Evolutionary conservation across 495 filamentous ascomycete genomes (phyloP).

Genomic region (Aspergillus homomorphus): DNA sequence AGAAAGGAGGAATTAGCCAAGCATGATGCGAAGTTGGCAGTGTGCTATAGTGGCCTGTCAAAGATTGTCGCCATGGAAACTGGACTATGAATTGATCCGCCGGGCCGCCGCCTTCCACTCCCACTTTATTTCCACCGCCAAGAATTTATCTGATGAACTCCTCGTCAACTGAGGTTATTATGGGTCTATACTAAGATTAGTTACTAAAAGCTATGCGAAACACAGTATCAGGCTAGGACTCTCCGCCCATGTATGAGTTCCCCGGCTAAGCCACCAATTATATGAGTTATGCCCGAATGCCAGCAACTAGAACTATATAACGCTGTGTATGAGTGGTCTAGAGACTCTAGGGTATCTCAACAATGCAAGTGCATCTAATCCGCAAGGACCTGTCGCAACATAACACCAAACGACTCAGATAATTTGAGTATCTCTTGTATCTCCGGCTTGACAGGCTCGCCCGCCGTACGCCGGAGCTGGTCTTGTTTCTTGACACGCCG

Average conservation of each 20-base stretch:
- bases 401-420: conserved; percentile 71
- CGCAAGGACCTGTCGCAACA: conserved; percentile 84
- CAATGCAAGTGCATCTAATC: conserved; percentile 42
- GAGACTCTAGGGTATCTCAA: conserved; percentile 22
- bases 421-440: conserved; percentile 76
- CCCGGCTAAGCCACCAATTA: background rate
- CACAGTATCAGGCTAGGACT: background rate
- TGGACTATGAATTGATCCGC: conserved; percentile 13
- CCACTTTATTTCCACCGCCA: conserved; percentile 1
- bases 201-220: background rate
- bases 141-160: background rate
- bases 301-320: background rate
- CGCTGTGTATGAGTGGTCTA: conserved; percentile 8
- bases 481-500: conserved; percentile 72
- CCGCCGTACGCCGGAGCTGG: conserved; percentile 73
- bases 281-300: background rate
- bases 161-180: too few species aligned
- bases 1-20: background rate
- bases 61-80: conserved; percentile 26
- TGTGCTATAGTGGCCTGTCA: conserved; percentile 2
- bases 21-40: background rate
- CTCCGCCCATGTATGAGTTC: background rate
- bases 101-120: too few species aligned
- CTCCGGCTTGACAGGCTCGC: conserved; percentile 83
- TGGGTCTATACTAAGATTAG: background rate